A percentile compares a stretch with the other conserved stretches of the same genome.
These are phyloP conservation scores for Adansonia rubrostipa DNA, from an alignment of 441 rosid genomes.

Conservation along the genomic window DNA sequence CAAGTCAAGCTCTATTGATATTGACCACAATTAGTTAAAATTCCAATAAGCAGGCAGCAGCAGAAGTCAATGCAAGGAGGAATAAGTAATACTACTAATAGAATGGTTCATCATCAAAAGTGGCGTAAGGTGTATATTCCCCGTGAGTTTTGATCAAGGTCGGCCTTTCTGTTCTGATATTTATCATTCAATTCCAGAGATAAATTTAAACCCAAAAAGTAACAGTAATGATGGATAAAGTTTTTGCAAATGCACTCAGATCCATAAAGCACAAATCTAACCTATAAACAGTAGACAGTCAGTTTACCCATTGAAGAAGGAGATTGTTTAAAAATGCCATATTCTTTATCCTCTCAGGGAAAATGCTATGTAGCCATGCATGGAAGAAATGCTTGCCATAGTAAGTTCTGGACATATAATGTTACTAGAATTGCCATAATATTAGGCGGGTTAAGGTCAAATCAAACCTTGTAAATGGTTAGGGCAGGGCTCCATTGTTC, in stretches of 20 bases:
- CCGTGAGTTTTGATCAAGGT: not conserved
- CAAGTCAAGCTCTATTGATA: not conserved
- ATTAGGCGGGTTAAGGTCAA: not conserved
- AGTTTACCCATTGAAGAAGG: not conserved
- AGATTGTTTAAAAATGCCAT: not conserved
- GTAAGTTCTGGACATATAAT: not conserved
- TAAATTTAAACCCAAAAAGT: too few species aligned
- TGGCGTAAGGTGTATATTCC: not conserved
- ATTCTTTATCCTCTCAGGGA: not conserved
- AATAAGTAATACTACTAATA: not conserved
- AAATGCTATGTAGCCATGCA: not conserved
- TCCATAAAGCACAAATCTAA: too few species aligned
- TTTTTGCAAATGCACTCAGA: not conserved
- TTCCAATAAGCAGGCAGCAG: conserved; percentile 3
- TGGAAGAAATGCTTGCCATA: not conserved
- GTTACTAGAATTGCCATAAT: not conserved
- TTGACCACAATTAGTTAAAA: not conserved
- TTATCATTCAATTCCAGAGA: not conserved
- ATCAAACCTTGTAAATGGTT: conserved; percentile 44
- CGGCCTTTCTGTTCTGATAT: not conserved
- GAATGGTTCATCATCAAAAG: not conserved
- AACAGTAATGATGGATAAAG: not conserved
- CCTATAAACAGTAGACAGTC: too few species aligned
- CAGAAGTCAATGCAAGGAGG: not conserved
- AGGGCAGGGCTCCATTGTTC: conserved; percentile 49